Evolutionary conservation across 1,139 yeast species (phyloP).

Genomic region (Saccharomycopsis crataegensis): DNA sequence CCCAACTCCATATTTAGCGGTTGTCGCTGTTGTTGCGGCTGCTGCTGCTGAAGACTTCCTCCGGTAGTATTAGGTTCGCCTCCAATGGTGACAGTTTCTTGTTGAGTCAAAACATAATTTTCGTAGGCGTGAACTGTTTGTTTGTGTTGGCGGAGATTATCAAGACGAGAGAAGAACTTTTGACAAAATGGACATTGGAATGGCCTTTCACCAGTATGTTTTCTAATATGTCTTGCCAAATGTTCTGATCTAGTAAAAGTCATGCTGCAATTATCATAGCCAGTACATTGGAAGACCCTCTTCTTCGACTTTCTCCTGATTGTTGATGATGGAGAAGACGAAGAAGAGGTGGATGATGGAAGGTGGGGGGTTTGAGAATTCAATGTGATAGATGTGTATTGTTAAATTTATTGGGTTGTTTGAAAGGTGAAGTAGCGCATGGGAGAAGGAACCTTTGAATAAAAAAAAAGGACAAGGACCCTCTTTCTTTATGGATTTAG

Average conservation of each 20-base stretch:
- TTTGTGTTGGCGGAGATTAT: constrained; percentile 84
- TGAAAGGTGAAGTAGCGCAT: no score
- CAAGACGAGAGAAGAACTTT: constrained; percentile 74
- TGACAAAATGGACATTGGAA: constrained; percentile 80
- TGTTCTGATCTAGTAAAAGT: constrained; percentile 86
- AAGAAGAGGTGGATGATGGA: neutral
- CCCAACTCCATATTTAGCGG: neutral
- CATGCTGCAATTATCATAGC: constrained; percentile 84
- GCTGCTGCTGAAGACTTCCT: neutral
- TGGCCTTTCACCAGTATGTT: constrained; percentile 94
- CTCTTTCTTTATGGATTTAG: neutral
- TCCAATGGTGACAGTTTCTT: neutral
- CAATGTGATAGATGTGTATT: no score
- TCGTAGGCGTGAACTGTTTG: constrained; percentile 82
- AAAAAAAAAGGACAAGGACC: neutral
- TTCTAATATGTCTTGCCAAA: constrained; percentile 83
- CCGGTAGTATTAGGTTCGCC: neutral
- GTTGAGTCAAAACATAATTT: constrained; percentile 1
- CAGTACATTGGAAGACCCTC: constrained; percentile 75
- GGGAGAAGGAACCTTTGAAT: no score
- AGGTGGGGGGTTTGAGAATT: no score
- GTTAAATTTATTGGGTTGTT: no score
- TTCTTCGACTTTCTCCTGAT: constrained; percentile 44
- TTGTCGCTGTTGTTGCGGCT: neutral
- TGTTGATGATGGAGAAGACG: neutral